Evolutionary conservation across 2,329 filamentous ascomycete species (phyloP).

Genomic region (Aciculosporium take): DNA sequence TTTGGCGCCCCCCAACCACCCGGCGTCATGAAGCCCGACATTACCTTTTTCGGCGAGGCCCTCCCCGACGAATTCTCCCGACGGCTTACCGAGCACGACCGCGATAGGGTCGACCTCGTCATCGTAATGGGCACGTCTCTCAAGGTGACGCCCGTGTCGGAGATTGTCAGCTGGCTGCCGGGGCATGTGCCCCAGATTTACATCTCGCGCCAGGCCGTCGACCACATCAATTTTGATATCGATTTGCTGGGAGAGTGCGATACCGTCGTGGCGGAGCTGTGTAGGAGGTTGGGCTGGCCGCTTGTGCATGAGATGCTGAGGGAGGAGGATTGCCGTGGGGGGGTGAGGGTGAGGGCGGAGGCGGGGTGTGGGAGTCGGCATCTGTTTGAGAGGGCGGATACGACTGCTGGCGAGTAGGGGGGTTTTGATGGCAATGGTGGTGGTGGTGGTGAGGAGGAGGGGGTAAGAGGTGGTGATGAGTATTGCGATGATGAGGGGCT

Average conservation of each 20-base stretch:
- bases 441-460: too few relatives aligned
- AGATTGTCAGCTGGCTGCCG: constrained; percentile 71
- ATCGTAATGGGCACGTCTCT: constrained; percentile 93
- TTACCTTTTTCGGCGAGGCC: constrained; percentile 92
- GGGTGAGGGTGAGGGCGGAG: constrained; percentile 24
- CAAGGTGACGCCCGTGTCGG: constrained; percentile 88
- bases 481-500: too few relatives aligned
- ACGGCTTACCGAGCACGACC: constrained; percentile 69
- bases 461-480: too few relatives aligned
- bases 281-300: constrained; percentile 66
- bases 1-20: constrained; percentile 48
- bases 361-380: constrained; percentile 23
- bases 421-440: too few relatives aligned
- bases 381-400: constrained; percentile 18
- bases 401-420: too few relatives aligned
- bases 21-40: constrained; percentile 91
- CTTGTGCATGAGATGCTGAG: constrained; percentile 70
- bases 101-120: constrained; percentile 69
- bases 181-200: constrained; percentile 78
- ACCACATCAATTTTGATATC: constrained; percentile 89
- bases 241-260: constrained; percentile 94
- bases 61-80: constrained; percentile 73
- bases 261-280: constrained; percentile 75
- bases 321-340: constrained; percentile 46
- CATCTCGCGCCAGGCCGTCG: constrained; percentile 70